These are phyloP conservation scores for Mrakia gelida DNA, from an alignment of 768 basidiomycete genomes.

Conservation along the genomic window DNA sequence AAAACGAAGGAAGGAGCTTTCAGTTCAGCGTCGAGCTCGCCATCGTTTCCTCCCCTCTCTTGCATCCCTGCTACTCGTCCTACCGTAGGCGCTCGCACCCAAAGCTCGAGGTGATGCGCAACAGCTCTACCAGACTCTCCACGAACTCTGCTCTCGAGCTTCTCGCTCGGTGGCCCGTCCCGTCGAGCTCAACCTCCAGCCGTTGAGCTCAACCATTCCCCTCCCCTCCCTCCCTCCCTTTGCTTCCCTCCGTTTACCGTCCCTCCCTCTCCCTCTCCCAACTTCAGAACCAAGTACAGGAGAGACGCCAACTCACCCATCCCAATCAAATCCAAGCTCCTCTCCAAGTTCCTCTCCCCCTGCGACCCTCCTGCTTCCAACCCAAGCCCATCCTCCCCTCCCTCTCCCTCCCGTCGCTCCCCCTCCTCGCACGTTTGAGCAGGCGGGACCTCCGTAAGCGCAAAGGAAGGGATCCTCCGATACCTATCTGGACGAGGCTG, in stretches of 20 bases:
- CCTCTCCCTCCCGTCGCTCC: neutral
- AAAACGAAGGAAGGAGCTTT: neutral
- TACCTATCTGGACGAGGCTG: neutral
- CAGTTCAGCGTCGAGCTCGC: neutral
- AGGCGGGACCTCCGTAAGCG: neutral
- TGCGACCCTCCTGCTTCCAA: neutral
- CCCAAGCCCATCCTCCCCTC: neutral
- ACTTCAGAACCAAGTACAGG: neutral
- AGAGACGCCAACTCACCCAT: neutral
- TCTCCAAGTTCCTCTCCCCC: neutral
- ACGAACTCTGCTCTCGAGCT: neutral
- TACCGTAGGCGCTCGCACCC: too few relatives aligned
- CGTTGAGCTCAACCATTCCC: neutral
- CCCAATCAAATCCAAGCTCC: conserved; percentile 10
- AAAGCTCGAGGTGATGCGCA: too few relatives aligned
- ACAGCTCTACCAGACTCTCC: too few relatives aligned
- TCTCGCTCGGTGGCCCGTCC: neutral
- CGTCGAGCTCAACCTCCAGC: too few relatives aligned
- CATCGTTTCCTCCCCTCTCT: neutral
- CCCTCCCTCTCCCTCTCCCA: neutral
- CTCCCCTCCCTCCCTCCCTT: conserved; percentile 3
- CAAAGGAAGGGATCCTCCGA: neutral
- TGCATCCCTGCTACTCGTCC: neutral
- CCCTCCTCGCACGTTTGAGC: neutral
- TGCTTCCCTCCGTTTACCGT: neutral